These are phyloP conservation scores for Oryza glumipatula DNA, from an alignment of 176 grass and related monocot genomes.

Conservation along the genomic window DNA sequence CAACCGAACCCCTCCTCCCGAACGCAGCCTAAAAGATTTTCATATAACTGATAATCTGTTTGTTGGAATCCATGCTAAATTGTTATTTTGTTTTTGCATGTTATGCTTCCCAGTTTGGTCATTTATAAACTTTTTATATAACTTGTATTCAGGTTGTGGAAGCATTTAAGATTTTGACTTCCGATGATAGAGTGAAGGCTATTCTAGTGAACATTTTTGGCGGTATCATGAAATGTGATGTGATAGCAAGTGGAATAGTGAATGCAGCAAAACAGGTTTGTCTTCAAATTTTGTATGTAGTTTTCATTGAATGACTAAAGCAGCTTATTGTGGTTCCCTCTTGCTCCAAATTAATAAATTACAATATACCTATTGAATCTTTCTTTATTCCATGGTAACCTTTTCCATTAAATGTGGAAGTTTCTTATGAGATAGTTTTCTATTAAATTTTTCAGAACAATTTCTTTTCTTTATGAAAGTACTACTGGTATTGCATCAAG, in stretches of 20 bases:
- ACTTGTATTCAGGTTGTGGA: constrained; percentile 83
- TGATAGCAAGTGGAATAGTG: constrained; percentile 98
- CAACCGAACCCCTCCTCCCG: no score
- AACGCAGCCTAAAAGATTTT: no score
- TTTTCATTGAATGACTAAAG: constrained; percentile 17
- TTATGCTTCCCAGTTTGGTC: not conserved
- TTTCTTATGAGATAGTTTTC: not conserved
- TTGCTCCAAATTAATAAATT: not conserved
- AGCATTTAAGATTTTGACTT: constrained; percentile 99
- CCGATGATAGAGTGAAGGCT: constrained; percentile 98
- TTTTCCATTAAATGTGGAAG: not conserved
- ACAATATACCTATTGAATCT: not conserved
- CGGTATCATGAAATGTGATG: constrained; percentile 98
- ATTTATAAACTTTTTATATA: constrained; percentile 26
- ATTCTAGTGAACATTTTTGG: constrained; percentile 99
- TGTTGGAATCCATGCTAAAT: constrained; percentile 14
- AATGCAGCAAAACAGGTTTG: constrained; percentile 93
- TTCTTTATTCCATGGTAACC: not conserved
- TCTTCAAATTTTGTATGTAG: not conserved
- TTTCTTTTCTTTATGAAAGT: not conserved
- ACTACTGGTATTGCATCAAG: not conserved
- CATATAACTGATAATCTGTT: constrained; percentile 20
- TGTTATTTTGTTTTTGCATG: constrained; percentile 5
- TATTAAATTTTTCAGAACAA: no score
- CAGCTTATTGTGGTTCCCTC: not conserved